These are phyloP conservation scores for Saccharomycopsis amapae DNA, from an alignment of 805 yeast species.

Conservation along the genomic window DNA sequence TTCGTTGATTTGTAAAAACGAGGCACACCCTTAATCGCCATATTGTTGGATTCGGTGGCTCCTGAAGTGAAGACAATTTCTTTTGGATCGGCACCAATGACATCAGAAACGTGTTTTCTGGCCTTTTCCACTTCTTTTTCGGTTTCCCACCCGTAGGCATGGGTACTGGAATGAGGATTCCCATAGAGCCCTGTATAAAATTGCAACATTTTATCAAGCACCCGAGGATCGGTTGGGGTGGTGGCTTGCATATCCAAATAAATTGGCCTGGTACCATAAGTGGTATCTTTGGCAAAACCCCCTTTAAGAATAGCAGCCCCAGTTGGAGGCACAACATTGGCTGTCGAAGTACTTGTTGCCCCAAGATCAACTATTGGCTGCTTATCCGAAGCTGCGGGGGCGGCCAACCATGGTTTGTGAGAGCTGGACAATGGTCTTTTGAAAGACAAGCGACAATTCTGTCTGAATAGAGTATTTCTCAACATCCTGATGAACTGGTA, in stretches of 20 bases:
- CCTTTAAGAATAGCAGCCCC: slow-evolving; percentile 12
- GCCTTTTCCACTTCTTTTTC: slow-evolving; percentile 87
- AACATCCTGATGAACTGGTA: too few species aligned
- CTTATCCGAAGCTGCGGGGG: neutral
- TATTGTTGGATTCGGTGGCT: slow-evolving; percentile 95
- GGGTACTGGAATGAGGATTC: slow-evolving; percentile 96
- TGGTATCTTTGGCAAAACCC: slow-evolving; percentile 23
- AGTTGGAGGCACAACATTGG: slow-evolving; percentile 10
- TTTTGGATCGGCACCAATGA: slow-evolving; percentile 90
- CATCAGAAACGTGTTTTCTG: slow-evolving; percentile 69
- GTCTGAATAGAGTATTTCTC: neutral
- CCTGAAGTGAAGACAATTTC: slow-evolving; percentile 97
- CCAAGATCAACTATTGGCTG: too few species aligned
- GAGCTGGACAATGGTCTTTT: neutral
- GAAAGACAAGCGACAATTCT: neutral
- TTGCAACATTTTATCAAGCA: slow-evolving; percentile 77
- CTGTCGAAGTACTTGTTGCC: neutral
- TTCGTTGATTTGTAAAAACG: slow-evolving; percentile 85
- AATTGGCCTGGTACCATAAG: slow-evolving; percentile 76
- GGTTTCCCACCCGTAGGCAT: slow-evolving; percentile 98
- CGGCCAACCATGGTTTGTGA: neutral
- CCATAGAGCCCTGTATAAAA: slow-evolving; percentile 92
- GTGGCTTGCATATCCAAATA: slow-evolving; percentile 98
- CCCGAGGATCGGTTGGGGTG: slow-evolving; percentile 96
- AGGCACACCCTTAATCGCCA: slow-evolving; percentile 93